phyloP scores from a whole-genome alignment of 2,329 filamentous ascomycete genomes.

The Fusarium sp. region DNA sequence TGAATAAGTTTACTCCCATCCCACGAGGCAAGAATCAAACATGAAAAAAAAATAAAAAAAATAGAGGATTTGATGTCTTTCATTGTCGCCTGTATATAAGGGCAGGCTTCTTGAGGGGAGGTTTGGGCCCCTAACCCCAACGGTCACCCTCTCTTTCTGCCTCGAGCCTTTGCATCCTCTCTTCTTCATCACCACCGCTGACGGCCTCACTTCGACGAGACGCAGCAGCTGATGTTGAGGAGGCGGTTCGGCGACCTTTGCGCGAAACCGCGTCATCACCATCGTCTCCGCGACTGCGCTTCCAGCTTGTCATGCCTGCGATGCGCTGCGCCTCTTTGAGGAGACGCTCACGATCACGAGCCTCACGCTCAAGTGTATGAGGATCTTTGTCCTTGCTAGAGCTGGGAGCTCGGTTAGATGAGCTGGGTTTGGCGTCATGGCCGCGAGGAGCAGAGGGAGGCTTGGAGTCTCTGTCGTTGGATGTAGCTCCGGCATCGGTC shows the following conservation, averaged over 20 bases:
- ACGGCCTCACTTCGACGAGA: conserved; percentile 59
- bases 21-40: background rate
- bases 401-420: conserved; percentile 42
- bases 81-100: conserved; percentile 13
- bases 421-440: conserved; percentile 52
- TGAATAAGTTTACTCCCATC: conserved; percentile 6
- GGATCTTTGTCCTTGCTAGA: conserved; percentile 57
- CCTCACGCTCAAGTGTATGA: conserved; percentile 76
- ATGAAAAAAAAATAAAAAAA: background rate
- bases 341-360: conserved; percentile 70
- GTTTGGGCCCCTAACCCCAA: conserved; percentile 51
- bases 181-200: conserved; percentile 60
- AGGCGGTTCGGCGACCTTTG: conserved; percentile 51
- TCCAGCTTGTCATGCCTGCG: conserved; percentile 60
- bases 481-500: conserved; percentile 39
- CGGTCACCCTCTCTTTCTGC: conserved; percentile 66
- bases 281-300: conserved; percentile 59
- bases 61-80: background rate
- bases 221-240: conserved; percentile 32
- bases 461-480: conserved; percentile 53
- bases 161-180: conserved; percentile 64
- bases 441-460: conserved; percentile 53
- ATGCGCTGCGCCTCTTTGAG: conserved; percentile 74
- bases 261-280: conserved; percentile 53
- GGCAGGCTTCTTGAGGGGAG: conserved; percentile 11